Evolutionary conservation across 371 early-diverging fungal genomes (phyloP).

Genomic region (Dichotomocladium elegans): DNA sequence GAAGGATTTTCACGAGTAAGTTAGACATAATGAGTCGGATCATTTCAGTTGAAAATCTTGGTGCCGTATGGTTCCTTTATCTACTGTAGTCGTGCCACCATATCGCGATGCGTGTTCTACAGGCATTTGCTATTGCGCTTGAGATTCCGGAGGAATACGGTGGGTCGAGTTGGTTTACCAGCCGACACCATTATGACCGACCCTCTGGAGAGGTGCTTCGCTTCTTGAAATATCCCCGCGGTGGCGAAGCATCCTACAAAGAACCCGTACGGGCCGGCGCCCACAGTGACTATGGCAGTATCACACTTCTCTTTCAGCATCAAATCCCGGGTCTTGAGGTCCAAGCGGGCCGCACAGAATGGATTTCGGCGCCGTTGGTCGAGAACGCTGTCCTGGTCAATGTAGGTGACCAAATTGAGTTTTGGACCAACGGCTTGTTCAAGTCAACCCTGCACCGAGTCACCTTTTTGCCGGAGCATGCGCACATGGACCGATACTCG

Average conservation of each 20-base stretch:
- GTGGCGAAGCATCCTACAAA: slow-evolving; percentile 26
- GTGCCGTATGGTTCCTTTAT: neutral
- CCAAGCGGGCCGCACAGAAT: slow-evolving; percentile 46
- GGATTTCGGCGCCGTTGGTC: slow-evolving; percentile 64
- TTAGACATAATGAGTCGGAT: neutral
- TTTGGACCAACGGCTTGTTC: slow-evolving; percentile 70
- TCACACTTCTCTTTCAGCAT: slow-evolving; percentile 71
- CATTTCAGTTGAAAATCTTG: neutral
- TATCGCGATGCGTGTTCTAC: slow-evolving; percentile 44
- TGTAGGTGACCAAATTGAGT: slow-evolving; percentile 61
- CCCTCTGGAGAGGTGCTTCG: slow-evolving; percentile 50
- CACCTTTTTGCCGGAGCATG: slow-evolving; percentile 55
- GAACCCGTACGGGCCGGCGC: slow-evolving; percentile 57
- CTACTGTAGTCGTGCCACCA: slow-evolving; percentile 43
- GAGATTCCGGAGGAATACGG: slow-evolving; percentile 53
- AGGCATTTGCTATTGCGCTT: slow-evolving; percentile 61
- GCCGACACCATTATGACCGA: slow-evolving; percentile 47
- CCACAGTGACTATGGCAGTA: slow-evolving; percentile 70
- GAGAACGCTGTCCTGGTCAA: slow-evolving; percentile 64
- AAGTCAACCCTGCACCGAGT: slow-evolving; percentile 73
- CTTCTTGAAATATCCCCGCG: slow-evolving; percentile 59
- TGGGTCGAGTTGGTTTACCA: slow-evolving; percentile 51
- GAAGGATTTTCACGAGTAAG: slow-evolving; percentile 37
- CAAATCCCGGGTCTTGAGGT: slow-evolving; percentile 69
- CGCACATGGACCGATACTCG: slow-evolving; percentile 59